These are phyloP conservation scores for Arctium minus DNA, from an alignment of 129 eudicot genomes.

Conservation along the genomic window DNA sequence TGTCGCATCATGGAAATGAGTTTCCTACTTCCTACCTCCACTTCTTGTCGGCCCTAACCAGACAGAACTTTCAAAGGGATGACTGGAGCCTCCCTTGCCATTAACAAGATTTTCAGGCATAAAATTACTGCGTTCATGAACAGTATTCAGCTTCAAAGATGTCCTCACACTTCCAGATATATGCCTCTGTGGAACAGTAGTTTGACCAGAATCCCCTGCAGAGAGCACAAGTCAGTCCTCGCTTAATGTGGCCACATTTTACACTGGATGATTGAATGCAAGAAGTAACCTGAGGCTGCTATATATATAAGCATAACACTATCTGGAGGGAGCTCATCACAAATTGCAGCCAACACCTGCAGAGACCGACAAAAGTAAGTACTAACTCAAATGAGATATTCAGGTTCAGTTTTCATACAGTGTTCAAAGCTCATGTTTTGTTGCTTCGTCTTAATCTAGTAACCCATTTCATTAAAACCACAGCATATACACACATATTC, in stretches of 20 bases:
- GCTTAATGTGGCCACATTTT: conserved; percentile 5
- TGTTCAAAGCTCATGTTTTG: not conserved
- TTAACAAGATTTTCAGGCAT: conserved; percentile 43
- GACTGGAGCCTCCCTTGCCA: conserved; percentile 49
- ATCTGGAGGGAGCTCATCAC: conserved; percentile 89
- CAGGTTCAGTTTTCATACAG: not conserved
- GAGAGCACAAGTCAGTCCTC: conserved; percentile 7
- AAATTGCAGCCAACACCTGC: conserved; percentile 83
- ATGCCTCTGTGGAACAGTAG: conserved; percentile 38
- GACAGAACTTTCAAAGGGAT: conserved; percentile 48
- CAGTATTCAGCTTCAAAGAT: conserved; percentile 38
- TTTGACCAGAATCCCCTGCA: conserved; percentile 56
- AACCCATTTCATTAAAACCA: not conserved
- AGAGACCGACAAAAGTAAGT: conserved; percentile 9
- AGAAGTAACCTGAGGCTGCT: conserved; percentile 70
- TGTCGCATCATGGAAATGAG: not conserved
- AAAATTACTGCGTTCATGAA: conserved; percentile 37
- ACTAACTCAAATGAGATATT: not conserved
- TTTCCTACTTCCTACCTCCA: conserved; percentile 60
- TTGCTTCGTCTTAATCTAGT: not conserved
- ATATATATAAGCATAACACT: conserved; percentile 82
- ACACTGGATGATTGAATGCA: not conserved
- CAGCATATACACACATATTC: not conserved
- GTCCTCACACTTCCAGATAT: conserved; percentile 64
- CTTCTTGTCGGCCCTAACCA: conserved; percentile 82